A percentile compares a stretch with the other conserved stretches of the same genome.
These are phyloP conservation scores for Saxophila tyrrhenica DNA, from an alignment of 495 filamentous ascomycete genomes.

Conservation along the genomic window DNA sequence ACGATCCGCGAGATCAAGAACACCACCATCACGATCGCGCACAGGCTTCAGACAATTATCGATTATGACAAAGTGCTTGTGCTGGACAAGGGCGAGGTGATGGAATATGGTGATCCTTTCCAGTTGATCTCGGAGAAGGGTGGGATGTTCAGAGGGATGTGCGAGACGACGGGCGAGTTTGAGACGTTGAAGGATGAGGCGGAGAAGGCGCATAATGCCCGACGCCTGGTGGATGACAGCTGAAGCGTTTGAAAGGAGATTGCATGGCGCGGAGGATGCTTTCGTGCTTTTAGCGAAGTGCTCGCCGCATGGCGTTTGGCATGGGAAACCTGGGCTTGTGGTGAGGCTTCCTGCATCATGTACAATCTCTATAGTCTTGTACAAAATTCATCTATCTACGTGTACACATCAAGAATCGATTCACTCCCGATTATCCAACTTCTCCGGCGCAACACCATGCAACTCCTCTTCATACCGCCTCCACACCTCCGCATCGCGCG, in stretches of 20 bases:
- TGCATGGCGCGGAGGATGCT: neutral
- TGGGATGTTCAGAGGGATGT: conserved; percentile 80
- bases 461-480: conserved; percentile 27
- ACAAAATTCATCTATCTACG: neutral
- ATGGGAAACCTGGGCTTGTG: neutral
- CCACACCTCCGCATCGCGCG: conserved; percentile 53
- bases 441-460: neutral
- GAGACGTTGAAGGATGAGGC: conserved; percentile 60
- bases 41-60: conserved; percentile 88
- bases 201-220: conserved; percentile 55
- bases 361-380: too few relatives aligned
- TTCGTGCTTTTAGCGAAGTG: neutral
- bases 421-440: neutral
- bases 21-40: conserved; percentile 96
- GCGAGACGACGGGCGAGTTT: conserved; percentile 85
- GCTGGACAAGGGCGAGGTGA: conserved; percentile 74
- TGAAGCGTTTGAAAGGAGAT: neutral
- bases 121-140: conserved; percentile 56
- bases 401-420: neutral
- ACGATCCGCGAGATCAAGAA: conserved; percentile 77
- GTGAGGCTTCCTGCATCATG: too few relatives aligned
- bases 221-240: conserved; percentile 40
- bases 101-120: conserved; percentile 84
- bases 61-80: conserved; percentile 99
- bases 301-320: neutral